These are phyloP conservation scores for Pelargonium myrrhifolium DNA, from an alignment of 441 rosid genomes.

Conservation along the genomic window DNA sequence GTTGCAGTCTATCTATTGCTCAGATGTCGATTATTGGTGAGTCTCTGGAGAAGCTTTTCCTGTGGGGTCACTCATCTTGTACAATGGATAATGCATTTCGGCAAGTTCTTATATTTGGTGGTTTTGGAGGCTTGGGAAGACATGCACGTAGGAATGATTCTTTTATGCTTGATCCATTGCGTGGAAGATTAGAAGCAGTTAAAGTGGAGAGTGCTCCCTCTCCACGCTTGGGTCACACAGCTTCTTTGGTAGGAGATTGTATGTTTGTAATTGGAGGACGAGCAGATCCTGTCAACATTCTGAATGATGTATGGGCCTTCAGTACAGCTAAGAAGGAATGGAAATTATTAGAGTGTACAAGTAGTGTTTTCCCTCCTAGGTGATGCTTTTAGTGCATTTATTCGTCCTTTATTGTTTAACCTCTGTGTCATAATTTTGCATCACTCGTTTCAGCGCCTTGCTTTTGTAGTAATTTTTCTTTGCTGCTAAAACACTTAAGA, in stretches of 20 bases:
- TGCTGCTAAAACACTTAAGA: neutral
- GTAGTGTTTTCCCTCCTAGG: constrained; percentile 63
- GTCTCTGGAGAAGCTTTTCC: constrained; percentile 67
- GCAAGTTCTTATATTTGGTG: constrained; percentile 63
- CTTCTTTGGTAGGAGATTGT: constrained; percentile 56
- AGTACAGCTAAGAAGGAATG: constrained; percentile 41
- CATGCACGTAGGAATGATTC: constrained; percentile 76
- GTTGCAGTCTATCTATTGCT: constrained; percentile 32
- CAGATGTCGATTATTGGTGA: constrained; percentile 47
- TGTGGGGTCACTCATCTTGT: constrained; percentile 88
- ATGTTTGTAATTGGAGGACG: constrained; percentile 83
- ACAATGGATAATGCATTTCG: constrained; percentile 23
- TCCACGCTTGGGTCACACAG: constrained; percentile 76
- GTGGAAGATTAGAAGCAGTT: constrained; percentile 40
- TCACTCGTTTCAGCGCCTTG: neutral
- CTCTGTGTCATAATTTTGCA: neutral
- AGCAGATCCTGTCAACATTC: constrained; percentile 64
- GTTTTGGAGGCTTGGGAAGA: constrained; percentile 90
- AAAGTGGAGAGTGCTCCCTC: constrained; percentile 44
- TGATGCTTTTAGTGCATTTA: constrained; percentile 22
- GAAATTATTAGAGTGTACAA: constrained; percentile 48
- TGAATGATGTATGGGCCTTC: constrained; percentile 73
- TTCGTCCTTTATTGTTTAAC: constrained; percentile 1
- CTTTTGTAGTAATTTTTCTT: neutral
- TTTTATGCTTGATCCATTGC: constrained; percentile 51